Evolutionary conservation across 805 yeast species (phyloP), one percentile per base, ranked within the genome.

Genomic region (Kodamaea nitidulidarum): DNA sequence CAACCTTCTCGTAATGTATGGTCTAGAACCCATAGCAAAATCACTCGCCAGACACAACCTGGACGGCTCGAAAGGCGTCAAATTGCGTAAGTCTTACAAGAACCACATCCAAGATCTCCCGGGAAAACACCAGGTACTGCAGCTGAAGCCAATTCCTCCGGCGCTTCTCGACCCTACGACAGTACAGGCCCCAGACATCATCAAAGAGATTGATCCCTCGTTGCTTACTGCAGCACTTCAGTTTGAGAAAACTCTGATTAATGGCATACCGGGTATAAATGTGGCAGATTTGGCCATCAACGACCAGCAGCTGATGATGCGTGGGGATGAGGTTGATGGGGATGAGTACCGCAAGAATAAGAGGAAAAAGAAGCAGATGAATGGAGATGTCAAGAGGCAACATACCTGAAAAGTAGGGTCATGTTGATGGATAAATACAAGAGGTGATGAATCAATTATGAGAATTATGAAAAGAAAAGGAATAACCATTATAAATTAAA

Each of bases 41-140:
- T 81, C 95, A 3, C 82, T 93, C 31, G 95, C 96, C 1, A 75
- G 98, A 54, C 74, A 82, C 8, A 88, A 86, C 52, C 81, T 88
- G 2, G 95, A 84, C 52, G 96, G 96, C 0, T 75, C 93, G 0
- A 88, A 86, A 50, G 96, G 96, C 39, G 88, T 88, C 27, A 93
- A 93, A 63, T 73, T 93, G 40, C 75, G 98, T 51, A 93, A 93
- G 62, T 88, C 97, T 0, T 93, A 93, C 64, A 93, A 93, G 60
- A 88, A 90, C 47, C 98, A 91, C 57, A 84, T 93, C 10, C 71
- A 75, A 27, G 97, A 90, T 49, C 66, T 93, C 20, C 85, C 96
- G 0, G 97, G 90, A 2, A 82, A 81, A 54, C 86, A 80, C 48
- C 70, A 69, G 26, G 78, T 84, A 29, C 84, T 86, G n/a, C 71